phyloP scores from a whole-genome alignment of 805 yeast species.

The Citeromyces nyonsensis region DNA sequence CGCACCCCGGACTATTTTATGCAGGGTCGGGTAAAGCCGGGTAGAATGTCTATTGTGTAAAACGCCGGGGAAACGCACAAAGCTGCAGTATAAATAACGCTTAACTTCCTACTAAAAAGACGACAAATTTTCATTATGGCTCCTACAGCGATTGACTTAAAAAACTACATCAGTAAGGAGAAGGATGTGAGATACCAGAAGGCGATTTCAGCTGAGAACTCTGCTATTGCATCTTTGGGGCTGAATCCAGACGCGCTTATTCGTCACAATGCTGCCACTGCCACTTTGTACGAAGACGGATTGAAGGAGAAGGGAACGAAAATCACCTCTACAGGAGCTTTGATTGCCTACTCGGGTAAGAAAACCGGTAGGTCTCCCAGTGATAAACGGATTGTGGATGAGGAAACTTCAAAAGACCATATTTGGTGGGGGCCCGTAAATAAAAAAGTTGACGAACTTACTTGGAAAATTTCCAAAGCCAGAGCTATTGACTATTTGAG shows the following conservation, averaged over 20 bases:
- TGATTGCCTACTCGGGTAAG: conserved; percentile 88
- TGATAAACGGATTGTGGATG: conserved; percentile 96
- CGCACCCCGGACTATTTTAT: not conserved
- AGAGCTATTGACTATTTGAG: conserved; percentile 94
- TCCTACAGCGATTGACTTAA: conserved; percentile 21
- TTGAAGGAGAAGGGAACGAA: conserved; percentile 82
- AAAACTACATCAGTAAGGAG: conserved; percentile 2
- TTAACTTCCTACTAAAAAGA: not conserved
- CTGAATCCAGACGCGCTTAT: conserved; percentile 48
- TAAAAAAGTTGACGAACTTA: conserved; percentile 83
- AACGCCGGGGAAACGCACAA: not conserved
- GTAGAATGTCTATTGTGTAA: conserved; percentile 3
- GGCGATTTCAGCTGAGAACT: conserved; percentile 11
- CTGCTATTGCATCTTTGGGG: conserved; percentile 19
- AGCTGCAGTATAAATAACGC: not conserved
- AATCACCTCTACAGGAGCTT: conserved; percentile 84
- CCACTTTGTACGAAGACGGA: conserved; percentile 90
- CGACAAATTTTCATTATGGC: conserved; percentile 13
- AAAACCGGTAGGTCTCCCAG: conserved; percentile 98
- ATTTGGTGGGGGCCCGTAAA: conserved; percentile 99
- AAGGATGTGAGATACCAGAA: not conserved
- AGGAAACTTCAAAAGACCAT: conserved; percentile 65
- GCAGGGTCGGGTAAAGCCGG: conserved; percentile 2
- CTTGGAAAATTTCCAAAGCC: conserved; percentile 91
- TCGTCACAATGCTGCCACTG: conserved; percentile 88